A percentile compares a stretch with the other conserved stretches of the same genome.
These are phyloP conservation scores for Taphrina deformans DNA, from an alignment of 1,139 yeast genomes.

Conservation along the genomic window DNA sequence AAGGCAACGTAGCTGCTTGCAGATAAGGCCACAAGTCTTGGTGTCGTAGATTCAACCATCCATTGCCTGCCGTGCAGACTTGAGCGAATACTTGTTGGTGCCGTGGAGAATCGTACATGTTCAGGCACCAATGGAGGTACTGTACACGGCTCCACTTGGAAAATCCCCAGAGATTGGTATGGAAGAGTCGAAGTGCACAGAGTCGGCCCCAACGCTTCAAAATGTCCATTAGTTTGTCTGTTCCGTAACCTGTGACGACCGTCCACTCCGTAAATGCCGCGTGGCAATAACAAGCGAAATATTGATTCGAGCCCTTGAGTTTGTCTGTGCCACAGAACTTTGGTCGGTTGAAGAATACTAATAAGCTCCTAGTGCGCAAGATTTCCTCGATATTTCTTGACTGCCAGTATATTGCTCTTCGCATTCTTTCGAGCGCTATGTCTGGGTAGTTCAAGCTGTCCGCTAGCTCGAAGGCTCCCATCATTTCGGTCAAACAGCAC, in stretches of 20 bases:
- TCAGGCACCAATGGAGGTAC: not conserved
- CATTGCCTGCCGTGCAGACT: not conserved
- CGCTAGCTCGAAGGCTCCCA: not conserved
- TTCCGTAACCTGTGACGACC: not conserved
- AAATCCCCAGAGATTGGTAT: not conserved
- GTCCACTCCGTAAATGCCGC: not conserved
- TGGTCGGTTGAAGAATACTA: not conserved
- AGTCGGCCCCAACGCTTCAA: not conserved
- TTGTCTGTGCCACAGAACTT: not conserved
- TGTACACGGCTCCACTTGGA: not conserved
- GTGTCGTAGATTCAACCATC: not conserved
- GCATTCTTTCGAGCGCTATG: not conserved
- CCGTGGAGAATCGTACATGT: not conserved
- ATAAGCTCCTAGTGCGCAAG: not conserved
- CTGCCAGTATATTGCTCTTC: not conserved
- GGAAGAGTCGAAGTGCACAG: not conserved
- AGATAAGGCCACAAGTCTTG: not conserved
- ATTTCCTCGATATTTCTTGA: not conserved
- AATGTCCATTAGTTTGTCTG: not conserved
- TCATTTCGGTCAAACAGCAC: not conserved
- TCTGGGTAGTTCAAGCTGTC: not conserved
- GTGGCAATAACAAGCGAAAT: not conserved
- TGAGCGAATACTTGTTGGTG: not conserved
- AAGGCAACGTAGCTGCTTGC: not conserved
- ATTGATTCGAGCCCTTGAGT: not conserved